Evolutionary conservation across 495 filamentous ascomycete genomes (phyloP).

Genomic region (Penicillium pancosmium): DNA sequence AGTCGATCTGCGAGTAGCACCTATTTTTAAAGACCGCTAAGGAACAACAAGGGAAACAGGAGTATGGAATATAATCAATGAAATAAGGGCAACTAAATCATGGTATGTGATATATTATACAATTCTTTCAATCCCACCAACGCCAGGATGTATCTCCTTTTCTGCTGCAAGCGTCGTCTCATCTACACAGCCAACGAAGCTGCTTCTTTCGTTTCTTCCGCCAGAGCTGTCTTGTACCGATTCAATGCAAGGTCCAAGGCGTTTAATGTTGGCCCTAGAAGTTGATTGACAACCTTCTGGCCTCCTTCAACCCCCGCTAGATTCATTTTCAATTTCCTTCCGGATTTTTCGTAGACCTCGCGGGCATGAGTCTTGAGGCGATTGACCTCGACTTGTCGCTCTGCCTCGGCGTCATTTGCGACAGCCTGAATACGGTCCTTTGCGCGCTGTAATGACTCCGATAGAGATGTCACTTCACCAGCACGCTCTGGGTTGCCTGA

Average conservation of each 20-base stretch:
- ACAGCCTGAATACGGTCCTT: constrained; percentile 82
- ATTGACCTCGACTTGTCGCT: constrained; percentile 60
- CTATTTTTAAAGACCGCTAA: background rate
- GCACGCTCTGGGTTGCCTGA: constrained; percentile 81
- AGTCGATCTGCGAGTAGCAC: constrained; percentile 8
- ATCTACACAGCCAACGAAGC: constrained; percentile 21
- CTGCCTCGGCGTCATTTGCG: constrained; percentile 74
- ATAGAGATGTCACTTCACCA: constrained; percentile 71
- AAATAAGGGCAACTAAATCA: background rate
- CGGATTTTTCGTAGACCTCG: constrained; percentile 68
- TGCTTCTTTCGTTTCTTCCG: constrained; percentile 55
- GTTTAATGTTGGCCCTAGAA: constrained; percentile 70
- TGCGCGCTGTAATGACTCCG: constrained; percentile 75
- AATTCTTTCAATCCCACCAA: constrained; percentile 14
- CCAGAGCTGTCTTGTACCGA: constrained; percentile 66
- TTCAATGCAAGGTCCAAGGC: constrained; percentile 65
- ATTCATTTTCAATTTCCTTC: constrained; percentile 67
- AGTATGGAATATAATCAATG: no score
- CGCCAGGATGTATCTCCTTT: constrained; percentile 7
- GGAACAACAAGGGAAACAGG: background rate
- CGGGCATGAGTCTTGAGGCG: constrained; percentile 66
- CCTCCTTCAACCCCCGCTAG: constrained; percentile 71
- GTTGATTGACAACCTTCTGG: constrained; percentile 68
- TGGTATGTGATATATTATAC: constrained; percentile 19
- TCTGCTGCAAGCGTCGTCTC: background rate